Conservation (phyloP, 1,284 basidiomycete species). For the Leccinum solheimii region DNA sequence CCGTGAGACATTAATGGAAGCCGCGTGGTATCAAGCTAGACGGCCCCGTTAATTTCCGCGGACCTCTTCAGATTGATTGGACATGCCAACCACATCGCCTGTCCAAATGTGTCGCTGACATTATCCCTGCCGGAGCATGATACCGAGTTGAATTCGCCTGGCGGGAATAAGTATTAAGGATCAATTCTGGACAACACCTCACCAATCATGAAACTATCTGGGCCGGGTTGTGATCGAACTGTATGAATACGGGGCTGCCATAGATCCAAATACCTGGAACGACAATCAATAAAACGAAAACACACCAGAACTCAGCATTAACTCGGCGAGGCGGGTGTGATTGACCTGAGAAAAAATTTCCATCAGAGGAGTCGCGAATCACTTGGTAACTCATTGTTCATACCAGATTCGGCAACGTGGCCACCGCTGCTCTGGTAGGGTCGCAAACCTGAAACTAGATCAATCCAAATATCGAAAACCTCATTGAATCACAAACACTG, state of each 20-base stretch:
- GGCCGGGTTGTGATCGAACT: constrained; percentile 45
- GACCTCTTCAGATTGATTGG: not conserved
- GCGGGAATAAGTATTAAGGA: not conserved
- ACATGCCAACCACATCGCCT: constrained; percentile 50
- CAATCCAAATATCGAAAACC: not conserved
- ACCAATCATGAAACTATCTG: constrained; percentile 49
- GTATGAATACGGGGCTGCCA: constrained; percentile 52
- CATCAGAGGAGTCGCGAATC: not conserved
- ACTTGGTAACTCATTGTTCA: constrained; percentile 7
- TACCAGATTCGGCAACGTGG: constrained; percentile 50
- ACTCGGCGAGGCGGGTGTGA: constrained; percentile 50
- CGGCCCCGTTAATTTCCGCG: not conserved
- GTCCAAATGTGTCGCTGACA: constrained; percentile 54
- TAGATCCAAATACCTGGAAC: constrained; percentile 48
- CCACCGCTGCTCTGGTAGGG: constrained; percentile 42
- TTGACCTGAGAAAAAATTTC: constrained; percentile 40
- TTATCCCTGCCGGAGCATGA: constrained; percentile 49
- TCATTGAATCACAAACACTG: constrained; percentile 38
- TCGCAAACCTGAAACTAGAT: constrained; percentile 43
- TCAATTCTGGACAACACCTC: not conserved
- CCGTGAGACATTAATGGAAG: constrained; percentile 51
- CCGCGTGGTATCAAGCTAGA: constrained; percentile 48
- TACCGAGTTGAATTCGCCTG: constrained; percentile 55
- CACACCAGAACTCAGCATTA: constrained; percentile 10
- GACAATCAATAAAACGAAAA: not conserved